Base-by-base conservation (phyloP, 1,284 basidiomycete genomes). In the Butyriboletus appendiculatus region DNA sequence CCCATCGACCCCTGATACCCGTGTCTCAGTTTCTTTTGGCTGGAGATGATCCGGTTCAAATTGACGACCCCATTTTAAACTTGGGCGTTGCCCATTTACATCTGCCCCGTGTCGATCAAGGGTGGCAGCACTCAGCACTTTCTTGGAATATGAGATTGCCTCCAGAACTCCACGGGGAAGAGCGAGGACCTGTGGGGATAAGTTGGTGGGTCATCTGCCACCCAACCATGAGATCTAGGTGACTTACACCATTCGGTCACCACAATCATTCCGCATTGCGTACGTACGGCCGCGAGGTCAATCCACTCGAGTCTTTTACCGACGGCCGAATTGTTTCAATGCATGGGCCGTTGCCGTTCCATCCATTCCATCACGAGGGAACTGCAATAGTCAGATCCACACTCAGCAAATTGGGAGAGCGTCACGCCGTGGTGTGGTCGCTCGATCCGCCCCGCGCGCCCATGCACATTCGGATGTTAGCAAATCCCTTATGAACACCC, bases 361-460 rank as follows among this genome's bases (percentile, higher is more conserved):
- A 39, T 35, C 32, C 11, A 18, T 28, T 20, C 11, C 44, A 37
- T 41, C 26, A 40, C 3, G 37, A 37, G 37, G 40, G 48, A 37
- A 40, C 45, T 47, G 35, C 18, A 38, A 66, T 62, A 33, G 41
- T 20, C 43, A 43, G 38, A 50, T 39, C 28, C 18, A 41, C 33
- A 18, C 16, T 39, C 22, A 8, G n/a, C 20, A 42, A 20, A 47
- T 16, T 38, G 11, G 35, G 42, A 48, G 48, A 32, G 22, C 16
- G n/a, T 37, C 41, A 28, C 38, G 35, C 20, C 40, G 20, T 24
- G 26, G 45, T 33, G n/a, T 18, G 8, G 26, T 16, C 34, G 18
- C 20, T 32, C 43, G 15, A 45, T 28, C 30, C 30, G 1, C 43
- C 28, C 42, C 30, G 8, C 14, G 16, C 30, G n/a, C 32, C 20